Base-by-base conservation (phyloP, 75 land plant genomes). In the Gnetum montanum region DNA sequence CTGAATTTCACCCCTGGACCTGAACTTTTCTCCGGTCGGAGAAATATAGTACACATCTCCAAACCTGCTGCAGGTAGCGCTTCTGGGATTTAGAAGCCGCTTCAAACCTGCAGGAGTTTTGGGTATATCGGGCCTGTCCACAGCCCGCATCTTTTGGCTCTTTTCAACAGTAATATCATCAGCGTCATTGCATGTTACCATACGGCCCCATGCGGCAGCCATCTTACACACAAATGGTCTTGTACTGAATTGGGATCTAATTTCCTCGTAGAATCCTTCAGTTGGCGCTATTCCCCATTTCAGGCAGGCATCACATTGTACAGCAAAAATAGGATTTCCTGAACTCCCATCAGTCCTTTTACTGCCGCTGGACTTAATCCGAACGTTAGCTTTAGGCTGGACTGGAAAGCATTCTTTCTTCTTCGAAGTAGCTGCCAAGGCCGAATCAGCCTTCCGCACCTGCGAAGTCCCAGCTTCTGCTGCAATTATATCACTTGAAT, bases 201-300 rank as follows among this genome's bases (percentile, higher is more conserved):
- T 47, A 0, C 63, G 57, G 37, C 70, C 73, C 75, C 78, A 75
- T 11, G 35, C 34, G 37, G 38, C 57, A 6, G 75, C 75, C 31
- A 47, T 65, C 31, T 47, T 37, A 58, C 93, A 86, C 35, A 59
- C 36, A 54, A 73, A 91, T 1, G 97, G 97, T 0, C 76, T 53
- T 46, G 72, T 73, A 31, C 38, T 59, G 25, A 76, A 58, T 28
- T 43, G 54, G 22, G 79, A 64, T 55, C 93, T 54, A 31, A 91
- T 78, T 0, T 70, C 72, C 57, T 91, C 94, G 30, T 71, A 91
- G 37, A 70, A 73, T 66, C 81, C 85, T 64, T 75, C 59, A 12
- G 73, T 65, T 8, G 77, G 71, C 20, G 87, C 69, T n/a, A 71
- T 11, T 60, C 93, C 77, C 97, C 93, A 91, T 59, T 91, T 86